These are phyloP conservation scores for Deinandra increscens DNA, from an alignment of 129 eudicot species.

Conservation along the genomic window DNA sequence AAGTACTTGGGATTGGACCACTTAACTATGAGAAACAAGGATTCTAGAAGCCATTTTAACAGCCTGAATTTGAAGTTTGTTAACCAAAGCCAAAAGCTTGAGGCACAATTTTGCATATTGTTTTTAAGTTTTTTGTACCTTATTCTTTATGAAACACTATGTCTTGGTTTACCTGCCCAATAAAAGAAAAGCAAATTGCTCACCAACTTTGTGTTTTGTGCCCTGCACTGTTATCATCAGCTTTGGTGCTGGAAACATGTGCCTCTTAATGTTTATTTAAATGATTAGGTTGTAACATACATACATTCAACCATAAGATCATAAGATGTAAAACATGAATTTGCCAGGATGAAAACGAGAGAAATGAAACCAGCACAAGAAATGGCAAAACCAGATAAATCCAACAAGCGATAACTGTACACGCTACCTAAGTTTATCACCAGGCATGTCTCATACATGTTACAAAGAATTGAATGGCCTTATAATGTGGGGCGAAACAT, in stretches of 20 bases:
- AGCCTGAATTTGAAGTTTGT: constrained; percentile 66
- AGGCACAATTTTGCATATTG: neutral
- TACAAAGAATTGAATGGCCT: constrained; percentile 26
- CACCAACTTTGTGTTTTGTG: neutral
- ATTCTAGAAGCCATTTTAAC: constrained; percentile 52
- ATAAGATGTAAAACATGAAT: neutral
- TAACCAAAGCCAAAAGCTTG: constrained; percentile 34
- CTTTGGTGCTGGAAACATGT: neutral
- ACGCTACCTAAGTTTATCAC: constrained; percentile 24
- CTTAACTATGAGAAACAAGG: constrained; percentile 76
- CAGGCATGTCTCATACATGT: constrained; percentile 25
- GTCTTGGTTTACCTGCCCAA: neutral
- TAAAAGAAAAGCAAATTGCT: constrained; percentile 10
- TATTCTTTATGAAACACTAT: neutral
- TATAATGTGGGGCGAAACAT: constrained; percentile 10
- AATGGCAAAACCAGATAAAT: constrained; percentile 2
- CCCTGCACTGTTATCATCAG: neutral
- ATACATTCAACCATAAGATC: neutral
- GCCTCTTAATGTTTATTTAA: neutral
- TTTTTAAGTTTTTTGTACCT: no score
- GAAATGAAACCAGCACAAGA: neutral
- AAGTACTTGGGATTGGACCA: constrained; percentile 24
- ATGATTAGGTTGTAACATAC: neutral
- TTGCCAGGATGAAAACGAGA: neutral
- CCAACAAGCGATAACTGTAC: constrained; percentile 27